phyloP scores from a whole-genome alignment of 805 yeast genomes.

The Huiozyma sinensis region DNA sequence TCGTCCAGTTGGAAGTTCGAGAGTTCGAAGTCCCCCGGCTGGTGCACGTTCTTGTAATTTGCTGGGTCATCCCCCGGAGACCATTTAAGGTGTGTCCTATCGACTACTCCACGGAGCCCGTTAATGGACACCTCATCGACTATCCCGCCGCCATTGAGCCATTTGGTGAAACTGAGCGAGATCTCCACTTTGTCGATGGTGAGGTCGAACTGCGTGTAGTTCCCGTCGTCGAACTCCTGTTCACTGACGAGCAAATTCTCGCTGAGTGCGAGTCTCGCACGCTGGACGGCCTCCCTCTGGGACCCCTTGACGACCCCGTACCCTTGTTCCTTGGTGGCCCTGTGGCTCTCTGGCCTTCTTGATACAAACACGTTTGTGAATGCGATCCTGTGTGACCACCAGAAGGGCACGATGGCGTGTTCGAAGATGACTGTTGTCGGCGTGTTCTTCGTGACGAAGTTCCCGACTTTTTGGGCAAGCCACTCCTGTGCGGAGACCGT shows the following conservation, averaged over 20 bases:
- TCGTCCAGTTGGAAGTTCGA: conserved; percentile 77
- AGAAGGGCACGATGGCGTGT: conserved; percentile 87
- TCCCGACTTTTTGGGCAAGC: conserved; percentile 74
- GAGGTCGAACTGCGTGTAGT: conserved; percentile 90
- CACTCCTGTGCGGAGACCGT: conserved; percentile 51
- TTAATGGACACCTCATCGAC: conserved; percentile 66
- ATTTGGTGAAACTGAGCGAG: conserved; percentile 69
- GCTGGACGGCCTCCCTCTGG: conserved; percentile 58
- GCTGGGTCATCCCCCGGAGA: conserved; percentile 61
- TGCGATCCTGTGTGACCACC: conserved; percentile 90
- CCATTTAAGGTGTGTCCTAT: conserved; percentile 81
- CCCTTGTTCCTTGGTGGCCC: conserved; percentile 6
- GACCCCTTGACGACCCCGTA: conserved; percentile 53
- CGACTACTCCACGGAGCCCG: conserved; percentile 88
- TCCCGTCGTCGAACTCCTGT: conserved; percentile 66
- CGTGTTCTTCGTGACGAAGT: conserved; percentile 71
- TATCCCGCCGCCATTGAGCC: conserved; percentile 86
- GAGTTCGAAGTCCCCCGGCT: conserved; percentile 89
- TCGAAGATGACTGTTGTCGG: conserved; percentile 81
- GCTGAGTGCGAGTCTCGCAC: conserved; percentile 32
- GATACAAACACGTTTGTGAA: conserved; percentile 81
- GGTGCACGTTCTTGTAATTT: conserved; percentile 58
- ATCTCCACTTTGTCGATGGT: conserved; percentile 79
- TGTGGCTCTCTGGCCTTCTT: conserved; percentile 49
- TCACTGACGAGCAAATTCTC: conserved; percentile 24